Evolutionary conservation across 441 rosid genomes (phyloP), one percentile per base, ranked within the genome.

Genomic region (Mallotus repandus): DNA sequence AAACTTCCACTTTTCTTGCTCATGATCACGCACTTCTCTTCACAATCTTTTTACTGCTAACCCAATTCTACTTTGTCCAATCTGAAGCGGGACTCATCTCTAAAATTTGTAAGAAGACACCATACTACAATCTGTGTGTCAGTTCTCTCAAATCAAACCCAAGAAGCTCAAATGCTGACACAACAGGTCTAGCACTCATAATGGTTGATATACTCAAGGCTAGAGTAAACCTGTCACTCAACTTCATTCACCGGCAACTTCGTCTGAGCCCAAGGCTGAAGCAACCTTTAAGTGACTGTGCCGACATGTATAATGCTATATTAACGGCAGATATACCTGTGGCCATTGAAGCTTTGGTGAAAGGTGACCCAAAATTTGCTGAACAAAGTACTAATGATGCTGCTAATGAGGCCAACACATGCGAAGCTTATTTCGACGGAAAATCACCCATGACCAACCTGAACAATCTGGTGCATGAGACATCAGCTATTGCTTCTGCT

Each of bases 391-490:
- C 79, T 3, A 48, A 72, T 48, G 81, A 81, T 72, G 84, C 79
- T 43, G 82, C 86, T 7, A 7, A 16, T 15, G 82, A 74, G 66
- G 81, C 81, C 62, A 71, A 22, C 48, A 68, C 69, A 2, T 83
- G 86, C 22, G 86, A 83, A 54, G 66, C 46, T 9, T 69, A 56
- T 8, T 83, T 83, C 22, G 10, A 57, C 0, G 71, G 75, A 6
- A 66, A 74, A 63, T 83, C 86, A 2, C 81, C 86, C 1, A 15
- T 83, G 15, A 32, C 82, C 3, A 59, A 69, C 1, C 50, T 56
- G 74, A 83, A 83, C 70, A 69, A 13, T 10, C 43, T 16, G 11
- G 81, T 81, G 25, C 82, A 79, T 55, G 79, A 81, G 54, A 58
- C 72, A 8, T 77, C 82, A 0, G 50, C 59, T 4, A 76, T 83